Percentiles rank a stretch among this genome's conserved stretches.
Conservation (phyloP, 2,329 filamentous ascomycete species). For the Ophiognomonia clavigignenti-juglandacearum region DNA sequence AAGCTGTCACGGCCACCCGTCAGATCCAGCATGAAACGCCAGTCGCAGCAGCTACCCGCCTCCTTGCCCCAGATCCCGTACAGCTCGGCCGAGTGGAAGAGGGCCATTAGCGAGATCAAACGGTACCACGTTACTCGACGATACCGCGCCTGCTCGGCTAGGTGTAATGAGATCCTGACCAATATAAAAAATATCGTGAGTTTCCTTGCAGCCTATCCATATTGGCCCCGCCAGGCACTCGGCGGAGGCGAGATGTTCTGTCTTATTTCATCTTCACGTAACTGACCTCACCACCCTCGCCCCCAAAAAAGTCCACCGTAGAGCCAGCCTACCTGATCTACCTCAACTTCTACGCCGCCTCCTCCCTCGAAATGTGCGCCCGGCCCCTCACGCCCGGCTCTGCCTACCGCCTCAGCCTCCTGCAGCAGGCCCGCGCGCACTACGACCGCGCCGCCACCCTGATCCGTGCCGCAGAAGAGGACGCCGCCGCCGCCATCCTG, state of each 20-base stretch:
- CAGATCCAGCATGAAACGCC: slow-evolving; percentile 16
- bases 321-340: slow-evolving; percentile 54
- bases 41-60: slow-evolving; percentile 19
- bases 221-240: background rate
- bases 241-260: background rate
- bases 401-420: slow-evolving; percentile 40
- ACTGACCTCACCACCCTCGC: too few relatives aligned
- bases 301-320: slow-evolving; percentile 35
- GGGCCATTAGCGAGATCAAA: slow-evolving; percentile 48
- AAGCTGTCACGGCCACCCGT: slow-evolving; percentile 25
- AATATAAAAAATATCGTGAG: slow-evolving; percentile 41
- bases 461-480: slow-evolving; percentile 42
- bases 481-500: slow-evolving; percentile 24
- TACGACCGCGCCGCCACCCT: slow-evolving; percentile 45
- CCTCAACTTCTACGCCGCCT: slow-evolving; percentile 57
- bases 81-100: slow-evolving; percentile 46
- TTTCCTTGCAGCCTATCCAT: slow-evolving; percentile 9
- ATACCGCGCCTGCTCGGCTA: slow-evolving; percentile 48
- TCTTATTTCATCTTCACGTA: too few relatives aligned
- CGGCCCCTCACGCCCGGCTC: slow-evolving; percentile 41
- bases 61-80: slow-evolving; percentile 31
- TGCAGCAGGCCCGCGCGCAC: slow-evolving; percentile 47
- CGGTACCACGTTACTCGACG: slow-evolving; percentile 44
- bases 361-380: slow-evolving; percentile 53
- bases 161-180: slow-evolving; percentile 49